Conservation (phyloP, 1,139 yeast species). For the Lodderomyces beijingensis region DNA sequence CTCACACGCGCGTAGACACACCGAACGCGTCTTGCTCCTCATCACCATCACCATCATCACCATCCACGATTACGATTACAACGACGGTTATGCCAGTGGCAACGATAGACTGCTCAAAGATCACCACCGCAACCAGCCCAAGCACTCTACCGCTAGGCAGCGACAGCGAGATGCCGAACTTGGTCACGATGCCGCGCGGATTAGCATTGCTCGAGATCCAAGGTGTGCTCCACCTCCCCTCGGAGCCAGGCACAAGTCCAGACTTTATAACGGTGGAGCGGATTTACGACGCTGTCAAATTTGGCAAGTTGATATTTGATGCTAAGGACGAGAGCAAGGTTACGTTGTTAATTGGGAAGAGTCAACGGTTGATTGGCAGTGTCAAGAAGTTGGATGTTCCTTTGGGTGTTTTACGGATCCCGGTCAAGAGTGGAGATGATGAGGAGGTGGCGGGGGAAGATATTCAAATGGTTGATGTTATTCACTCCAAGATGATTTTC, state of each 20-base stretch:
- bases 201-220: constrained; percentile 62
- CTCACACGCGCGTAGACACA: too few species aligned
- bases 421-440: constrained; percentile 16
- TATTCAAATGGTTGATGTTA: constrained; percentile 54
- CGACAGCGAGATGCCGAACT: background rate
- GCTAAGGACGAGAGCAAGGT: constrained; percentile 40
- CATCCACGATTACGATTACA: background rate
- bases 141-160: constrained; percentile 13
- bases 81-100: constrained; percentile 21
- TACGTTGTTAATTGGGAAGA: constrained; percentile 57
- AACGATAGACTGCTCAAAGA: constrained; percentile 26
- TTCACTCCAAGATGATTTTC: constrained; percentile 54
- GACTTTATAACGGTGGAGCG: constrained; percentile 33
- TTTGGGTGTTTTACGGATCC: constrained; percentile 52
- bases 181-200: constrained; percentile 55
- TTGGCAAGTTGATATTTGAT: constrained; percentile 57
- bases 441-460: constrained; percentile 12
- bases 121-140: constrained; percentile 9
- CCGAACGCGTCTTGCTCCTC: too few species aligned
- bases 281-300: constrained; percentile 46
- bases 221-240: constrained; percentile 61
- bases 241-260: constrained; percentile 19
- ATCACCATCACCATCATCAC: background rate
- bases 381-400: constrained; percentile 57
- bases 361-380: constrained; percentile 61